A percentile compares a stretch with the other conserved stretches of the same genome.
These are phyloP conservation scores for Candida michaelii DNA, from an alignment of 805 yeast genomes.

Conservation along the genomic window DNA sequence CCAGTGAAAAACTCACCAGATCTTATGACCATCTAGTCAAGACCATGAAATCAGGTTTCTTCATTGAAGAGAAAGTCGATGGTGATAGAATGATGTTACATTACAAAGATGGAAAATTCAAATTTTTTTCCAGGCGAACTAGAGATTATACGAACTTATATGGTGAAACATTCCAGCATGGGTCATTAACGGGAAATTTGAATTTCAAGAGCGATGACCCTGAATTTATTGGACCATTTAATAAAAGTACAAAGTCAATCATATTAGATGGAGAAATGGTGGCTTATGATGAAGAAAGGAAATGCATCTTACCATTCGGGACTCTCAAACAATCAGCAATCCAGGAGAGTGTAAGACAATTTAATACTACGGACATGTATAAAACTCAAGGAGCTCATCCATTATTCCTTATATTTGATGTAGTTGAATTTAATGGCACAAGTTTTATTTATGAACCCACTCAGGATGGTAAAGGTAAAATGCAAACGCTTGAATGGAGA, in stretches of 20 bases:
- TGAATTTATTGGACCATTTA: constrained; percentile 30
- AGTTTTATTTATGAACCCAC: constrained; percentile 46
- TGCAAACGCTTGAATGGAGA: constrained; percentile 46
- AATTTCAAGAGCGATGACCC: constrained; percentile 6
- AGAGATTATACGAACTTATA: constrained; percentile 72
- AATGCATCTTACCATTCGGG: constrained; percentile 73
- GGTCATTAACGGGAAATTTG: constrained; percentile 56
- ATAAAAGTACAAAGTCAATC: constrained; percentile 34
- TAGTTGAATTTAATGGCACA: constrained; percentile 65
- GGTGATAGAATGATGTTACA: constrained; percentile 89
- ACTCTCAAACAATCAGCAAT: constrained; percentile 70
- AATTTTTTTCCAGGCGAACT: constrained; percentile 64
- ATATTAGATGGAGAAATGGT: constrained; percentile 93
- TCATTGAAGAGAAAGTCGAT: constrained; percentile 88
- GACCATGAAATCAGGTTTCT: constrained; percentile 35
- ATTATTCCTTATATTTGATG: constrained; percentile 66
- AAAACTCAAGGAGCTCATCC: constrained; percentile 46
- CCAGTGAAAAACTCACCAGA: constrained; percentile 56
- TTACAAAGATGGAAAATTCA: constrained; percentile 44
- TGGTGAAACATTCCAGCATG: constrained; percentile 52
- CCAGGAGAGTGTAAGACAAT: constrained; percentile 47
- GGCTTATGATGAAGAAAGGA: constrained; percentile 66
- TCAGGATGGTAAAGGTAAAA: background rate
- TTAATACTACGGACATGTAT: constrained; percentile 34
- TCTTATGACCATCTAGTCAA: constrained; percentile 52